Base-by-base conservation (phyloP, 345 rosid species). In the Anacardium occidentale region DNA sequence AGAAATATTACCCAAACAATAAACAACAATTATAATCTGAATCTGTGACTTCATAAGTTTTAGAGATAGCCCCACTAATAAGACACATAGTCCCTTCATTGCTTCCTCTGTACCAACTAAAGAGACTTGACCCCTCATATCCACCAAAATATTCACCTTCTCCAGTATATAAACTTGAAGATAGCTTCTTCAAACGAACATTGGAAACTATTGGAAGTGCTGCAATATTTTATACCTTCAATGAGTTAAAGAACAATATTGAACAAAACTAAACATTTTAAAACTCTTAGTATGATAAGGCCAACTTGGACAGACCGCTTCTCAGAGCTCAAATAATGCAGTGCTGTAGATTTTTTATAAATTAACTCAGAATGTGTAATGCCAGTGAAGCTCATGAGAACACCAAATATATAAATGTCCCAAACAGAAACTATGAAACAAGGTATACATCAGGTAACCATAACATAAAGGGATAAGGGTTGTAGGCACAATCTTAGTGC, bases 141-240 rank as follows among this genome's bases (percentile, higher is more conserved):
- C 98, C 99, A 77, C 99, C 98, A 85, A 87, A 95, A 76, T 92
- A 95, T 77, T 89, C 86, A 68, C 98, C 99, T 84, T 87, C 91
- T 61, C 99, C 99, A 77, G 84, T 79, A 85, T 90, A 95, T 40
- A 81, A 74, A 65, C 89, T 83, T 64, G 71, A 75, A 71, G 89
- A 84, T 48, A 89, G 75, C 80, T 90, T 83, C 85, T 88, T 84
- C 69, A 86, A 88, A 69, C 67, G 77, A 78, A 95, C 93, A 76
- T 86, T 76, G 58, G 84, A 85, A 75, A 92, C 98, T 56, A 77
- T 74, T 11, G 98, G 97, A 77, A 65, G 86, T 65, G 90, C 99
- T 95, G 98, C 83, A 69, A 76, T 10, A 83, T 68, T 10, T 69
- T 77, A 68, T 72, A 60, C 59, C 58, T 54, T 69, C 62, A 53